phyloP scores from a whole-genome alignment of 2,329 filamentous ascomycete species.

The Fusarium haematococcum region DNA sequence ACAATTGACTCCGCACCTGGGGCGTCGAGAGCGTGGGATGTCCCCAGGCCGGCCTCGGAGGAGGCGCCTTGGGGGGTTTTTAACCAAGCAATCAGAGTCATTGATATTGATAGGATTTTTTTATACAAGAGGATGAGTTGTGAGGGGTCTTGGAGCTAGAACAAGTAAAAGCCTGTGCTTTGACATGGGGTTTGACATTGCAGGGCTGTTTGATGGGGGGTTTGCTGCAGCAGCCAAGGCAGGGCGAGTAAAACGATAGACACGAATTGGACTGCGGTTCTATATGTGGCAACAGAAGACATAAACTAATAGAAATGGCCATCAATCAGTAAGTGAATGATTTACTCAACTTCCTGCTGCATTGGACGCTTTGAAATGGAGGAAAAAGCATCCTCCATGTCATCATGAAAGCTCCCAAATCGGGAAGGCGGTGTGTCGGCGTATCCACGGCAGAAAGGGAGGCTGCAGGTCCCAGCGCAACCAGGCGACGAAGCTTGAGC shows the following conservation, averaged over 20 bases:
- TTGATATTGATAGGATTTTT: not conserved
- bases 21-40: constrained; percentile 19
- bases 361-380: not conserved
- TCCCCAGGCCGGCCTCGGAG: constrained; percentile 26
- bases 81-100: not conserved
- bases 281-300: not conserved
- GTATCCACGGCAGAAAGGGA: constrained; percentile 34
- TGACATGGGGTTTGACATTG: not conserved
- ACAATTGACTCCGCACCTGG: constrained; percentile 30
- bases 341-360: not conserved
- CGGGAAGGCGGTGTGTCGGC: constrained; percentile 43
- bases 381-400: not conserved
- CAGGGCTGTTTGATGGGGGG: not conserved
- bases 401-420: constrained; percentile 32
- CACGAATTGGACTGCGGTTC: not conserved
- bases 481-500: constrained; percentile 53
- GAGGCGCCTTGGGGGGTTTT: not conserved
- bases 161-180: constrained; percentile 9
- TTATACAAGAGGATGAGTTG: not conserved
- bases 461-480: constrained; percentile 26
- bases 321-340: not conserved
- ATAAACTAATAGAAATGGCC: too few species aligned
- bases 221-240: not conserved
- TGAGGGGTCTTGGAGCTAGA: constrained; percentile 9
- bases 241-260: not conserved